These are phyloP conservation scores for Zygosaccharomyces gambellarensis DNA, from an alignment of 805 yeast species.

Conservation along the genomic window DNA sequence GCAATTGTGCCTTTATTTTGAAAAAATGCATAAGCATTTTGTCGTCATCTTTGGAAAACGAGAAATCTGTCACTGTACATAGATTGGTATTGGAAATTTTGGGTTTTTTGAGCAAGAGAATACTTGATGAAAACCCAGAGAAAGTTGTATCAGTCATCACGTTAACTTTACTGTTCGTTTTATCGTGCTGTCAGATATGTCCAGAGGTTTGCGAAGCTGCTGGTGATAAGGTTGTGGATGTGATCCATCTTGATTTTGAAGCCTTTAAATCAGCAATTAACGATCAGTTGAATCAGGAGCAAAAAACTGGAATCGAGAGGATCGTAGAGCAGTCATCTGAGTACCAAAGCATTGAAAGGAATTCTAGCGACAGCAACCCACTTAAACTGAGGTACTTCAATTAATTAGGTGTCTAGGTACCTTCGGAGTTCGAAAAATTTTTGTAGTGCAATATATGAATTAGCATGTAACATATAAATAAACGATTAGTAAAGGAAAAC, in stretches of 20 bases:
- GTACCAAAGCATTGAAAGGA: background rate
- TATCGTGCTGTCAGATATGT: constrained; percentile 32
- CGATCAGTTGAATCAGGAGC: constrained; percentile 36
- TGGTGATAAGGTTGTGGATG: constrained; percentile 44
- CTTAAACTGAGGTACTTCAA: constrained; percentile 8
- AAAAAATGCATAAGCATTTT: constrained; percentile 45
- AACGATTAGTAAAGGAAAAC: background rate
- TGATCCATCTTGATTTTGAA: constrained; percentile 42
- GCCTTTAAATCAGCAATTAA: constrained; percentile 47
- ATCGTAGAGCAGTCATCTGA: constrained; percentile 8
- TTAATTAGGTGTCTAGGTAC: background rate
- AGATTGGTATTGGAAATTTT: constrained; percentile 30
- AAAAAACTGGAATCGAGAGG: constrained; percentile 28
- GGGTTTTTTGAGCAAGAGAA: constrained; percentile 38
- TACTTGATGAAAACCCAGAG: constrained; percentile 23
- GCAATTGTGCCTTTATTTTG: constrained; percentile 38
- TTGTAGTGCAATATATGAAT: background rate
- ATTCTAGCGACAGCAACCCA: background rate
- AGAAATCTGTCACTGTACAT: background rate
- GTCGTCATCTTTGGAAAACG: constrained; percentile 27
- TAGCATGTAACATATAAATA: background rate
- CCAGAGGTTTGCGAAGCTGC: constrained; percentile 35
- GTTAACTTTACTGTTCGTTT: constrained; percentile 34
- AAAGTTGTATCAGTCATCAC: constrained; percentile 9
- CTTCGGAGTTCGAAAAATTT: constrained; percentile 4